phyloP scores from a whole-genome alignment of 2,329 filamentous ascomycete genomes.

The Bipolaris sorokiniana region DNA sequence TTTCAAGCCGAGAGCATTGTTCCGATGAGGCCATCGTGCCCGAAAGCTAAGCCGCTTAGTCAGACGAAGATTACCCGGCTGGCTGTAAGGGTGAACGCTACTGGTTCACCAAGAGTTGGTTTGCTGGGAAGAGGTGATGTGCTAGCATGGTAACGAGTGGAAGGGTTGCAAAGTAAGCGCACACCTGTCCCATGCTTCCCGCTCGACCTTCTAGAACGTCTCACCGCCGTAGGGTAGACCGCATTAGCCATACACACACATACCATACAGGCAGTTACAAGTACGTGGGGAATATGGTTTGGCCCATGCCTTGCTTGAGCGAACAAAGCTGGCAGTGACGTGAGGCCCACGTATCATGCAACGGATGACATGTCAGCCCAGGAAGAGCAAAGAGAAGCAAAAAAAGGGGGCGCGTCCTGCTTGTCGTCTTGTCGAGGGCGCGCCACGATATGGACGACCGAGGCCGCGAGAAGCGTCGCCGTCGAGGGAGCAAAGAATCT shows the following conservation, averaged over 20 bases:
- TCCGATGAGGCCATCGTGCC: slow-evolving; percentile 1
- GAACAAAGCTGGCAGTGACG: background rate
- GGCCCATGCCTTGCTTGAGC: background rate
- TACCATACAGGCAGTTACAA: background rate
- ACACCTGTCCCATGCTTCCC: slow-evolving; percentile 6
- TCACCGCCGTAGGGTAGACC: slow-evolving; percentile 14
- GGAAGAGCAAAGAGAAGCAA: background rate
- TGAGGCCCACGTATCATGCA: slow-evolving; percentile 12
- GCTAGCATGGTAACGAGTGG: background rate
- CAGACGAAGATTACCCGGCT: background rate
- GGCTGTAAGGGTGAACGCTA: background rate
- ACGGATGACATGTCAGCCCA: slow-evolving; percentile 9
- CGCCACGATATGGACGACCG: background rate
- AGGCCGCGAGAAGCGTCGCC: background rate
- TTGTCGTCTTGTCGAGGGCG: too few species aligned
- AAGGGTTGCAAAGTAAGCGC: slow-evolving; percentile 7
- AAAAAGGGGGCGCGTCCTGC: too few species aligned
- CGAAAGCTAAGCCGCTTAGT: background rate
- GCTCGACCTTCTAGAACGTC: slow-evolving; percentile 17
- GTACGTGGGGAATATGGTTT: slow-evolving; percentile 2
- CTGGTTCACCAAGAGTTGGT: background rate
- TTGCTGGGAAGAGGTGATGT: background rate
- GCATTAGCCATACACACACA: slow-evolving; percentile 8
- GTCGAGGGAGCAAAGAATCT: slow-evolving; percentile 1
- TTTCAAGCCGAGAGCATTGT: slow-evolving; percentile 1